Percentiles rank a stretch among this genome's conserved stretches.
phyloP scores from a whole-genome alignment of 192 early-diverging fungal genomes.

The Backusella psychrophila region DNA sequence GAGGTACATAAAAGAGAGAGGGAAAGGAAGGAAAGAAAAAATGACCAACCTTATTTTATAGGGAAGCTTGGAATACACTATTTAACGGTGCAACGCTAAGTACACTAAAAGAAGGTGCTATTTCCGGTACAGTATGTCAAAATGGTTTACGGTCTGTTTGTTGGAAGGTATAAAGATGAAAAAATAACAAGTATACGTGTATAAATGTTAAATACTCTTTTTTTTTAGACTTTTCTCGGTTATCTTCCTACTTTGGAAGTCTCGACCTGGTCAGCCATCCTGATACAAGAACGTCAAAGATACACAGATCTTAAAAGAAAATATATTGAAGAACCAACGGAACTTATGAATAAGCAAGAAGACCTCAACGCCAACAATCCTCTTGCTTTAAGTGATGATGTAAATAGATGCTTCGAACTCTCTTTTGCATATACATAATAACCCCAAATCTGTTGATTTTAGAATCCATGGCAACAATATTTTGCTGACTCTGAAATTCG shows the following conservation, averaged over 20 bases:
- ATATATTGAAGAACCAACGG: slow-evolving; percentile 63
- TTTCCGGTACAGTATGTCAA: slow-evolving; percentile 46
- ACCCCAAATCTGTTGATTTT: background rate
- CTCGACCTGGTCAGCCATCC: slow-evolving; percentile 56
- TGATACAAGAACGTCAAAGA: slow-evolving; percentile 61
- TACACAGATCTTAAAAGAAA: slow-evolving; percentile 66
- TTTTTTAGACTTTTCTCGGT: slow-evolving; percentile 47
- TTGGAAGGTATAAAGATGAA: slow-evolving; percentile 48
- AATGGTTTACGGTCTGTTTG: slow-evolving; percentile 54
- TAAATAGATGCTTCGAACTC: slow-evolving; percentile 17
- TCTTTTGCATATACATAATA: background rate
- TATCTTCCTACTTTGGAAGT: slow-evolving; percentile 51
- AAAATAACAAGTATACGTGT: background rate
- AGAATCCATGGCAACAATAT: slow-evolving; percentile 94
- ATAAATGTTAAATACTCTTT: background rate
- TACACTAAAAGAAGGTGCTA: slow-evolving; percentile 43
- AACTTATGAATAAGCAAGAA: slow-evolving; percentile 40
- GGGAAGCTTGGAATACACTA: slow-evolving; percentile 46
- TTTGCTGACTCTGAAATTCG: slow-evolving; percentile 85
- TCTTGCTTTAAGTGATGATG: slow-evolving; percentile 77
- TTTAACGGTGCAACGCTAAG: slow-evolving; percentile 48
- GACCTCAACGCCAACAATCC: slow-evolving; percentile 84
- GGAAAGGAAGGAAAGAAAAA: background rate
- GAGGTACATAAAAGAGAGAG: background rate
- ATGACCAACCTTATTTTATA: background rate